Conservation (phyloP, 257 asterid species). For the Solanum clarkiae region DNA sequence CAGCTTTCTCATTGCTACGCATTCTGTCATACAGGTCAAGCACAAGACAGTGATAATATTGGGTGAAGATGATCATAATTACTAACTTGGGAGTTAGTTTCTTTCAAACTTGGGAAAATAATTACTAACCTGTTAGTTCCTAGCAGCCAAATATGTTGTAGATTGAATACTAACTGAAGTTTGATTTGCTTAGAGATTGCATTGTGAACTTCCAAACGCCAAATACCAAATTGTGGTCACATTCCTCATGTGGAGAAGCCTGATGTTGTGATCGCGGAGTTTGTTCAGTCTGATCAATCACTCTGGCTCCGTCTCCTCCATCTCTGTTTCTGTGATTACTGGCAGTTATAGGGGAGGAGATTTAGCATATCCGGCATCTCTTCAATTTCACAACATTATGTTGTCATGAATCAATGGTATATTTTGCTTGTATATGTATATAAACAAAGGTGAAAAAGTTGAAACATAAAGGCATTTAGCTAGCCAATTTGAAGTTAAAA, state of each 20-base stretch:
- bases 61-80: conserved; percentile 82
- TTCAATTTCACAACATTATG: not conserved
- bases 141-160: not conserved
- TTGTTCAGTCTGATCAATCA: conserved; percentile 24
- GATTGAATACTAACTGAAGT: not conserved
- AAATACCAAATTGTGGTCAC: conserved; percentile 80
- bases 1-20: not conserved
- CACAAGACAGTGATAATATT: conserved; percentile 75
- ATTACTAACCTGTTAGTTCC: not conserved
- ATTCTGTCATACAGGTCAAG: conserved; percentile 42
- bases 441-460: too few species aligned
- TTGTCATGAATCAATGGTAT: too few species aligned
- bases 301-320: not conserved
- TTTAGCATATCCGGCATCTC: not conserved
- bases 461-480: too few species aligned
- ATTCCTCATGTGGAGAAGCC: conserved; percentile 94
- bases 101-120: not conserved
- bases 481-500: too few species aligned
- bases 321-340: not conserved
- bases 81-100: conserved; percentile 41
- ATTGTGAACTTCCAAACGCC: conserved; percentile 66
- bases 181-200: conserved; percentile 46
- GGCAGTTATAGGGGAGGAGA: not conserved
- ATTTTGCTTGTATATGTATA: too few species aligned
- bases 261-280: conserved; percentile 48